Conservation (phyloP, 176 grass and related monocot genomes). For the maize (Zea mays) region Zm-B73-REFERENCE-NAM-5.0 NC_050100.1:189574001-189574500, state of each 20-base stretch:
- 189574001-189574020: neutral
- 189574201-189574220: slow-evolving; percentile 23
- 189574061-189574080: neutral
- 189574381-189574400: slow-evolving; percentile 57
- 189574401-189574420: slow-evolving; percentile 50
- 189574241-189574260: slow-evolving; percentile 26
- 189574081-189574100: slow-evolving; percentile 19
- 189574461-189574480: slow-evolving; percentile 28
- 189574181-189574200: slow-evolving; percentile 23
- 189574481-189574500: slow-evolving; percentile 48
- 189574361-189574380: slow-evolving; percentile 57
- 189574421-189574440: slow-evolving; percentile 22
- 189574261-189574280: neutral
- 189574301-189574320: slow-evolving; percentile 32
- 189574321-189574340: slow-evolving; percentile 67
- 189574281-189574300: neutral
- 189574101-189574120: neutral
- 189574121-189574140: neutral
- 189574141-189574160: neutral
- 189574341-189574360: slow-evolving; percentile 84
- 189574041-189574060: neutral
- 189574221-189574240: neutral
- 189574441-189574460: neutral
- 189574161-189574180: neutral
- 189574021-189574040: neutral